Base-by-base conservation (phyloP, 1,284 basidiomycete species). In the Rhodotorula glutinis region DNA sequence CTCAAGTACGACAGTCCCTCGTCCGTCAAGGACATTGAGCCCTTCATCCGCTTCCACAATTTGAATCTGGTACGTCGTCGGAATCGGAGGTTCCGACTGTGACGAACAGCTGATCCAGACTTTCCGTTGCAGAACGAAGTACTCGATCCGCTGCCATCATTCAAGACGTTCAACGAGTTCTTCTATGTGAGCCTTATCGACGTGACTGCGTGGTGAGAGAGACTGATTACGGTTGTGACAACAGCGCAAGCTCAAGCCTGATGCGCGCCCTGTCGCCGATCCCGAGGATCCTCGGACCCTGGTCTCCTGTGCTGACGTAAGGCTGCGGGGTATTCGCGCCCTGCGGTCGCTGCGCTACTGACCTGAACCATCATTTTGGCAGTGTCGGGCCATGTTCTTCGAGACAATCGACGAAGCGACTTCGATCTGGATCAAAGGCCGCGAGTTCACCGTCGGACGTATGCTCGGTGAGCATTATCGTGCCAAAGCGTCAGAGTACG, bases 301-400 rank as follows among this genome's bases (percentile, higher is more conserved):
- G 29, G 91, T 97, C 59, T 91, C 88, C 58, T 87, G 87, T 30
- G 95, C 95, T 0, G 95, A 98, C 52, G 67, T 69, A n/a, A 40
- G 69, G 43, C 7, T 44, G 41, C 17, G n/a, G n/a, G n/a, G n/a
- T n/a, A n/a, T n/a, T n/a, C n/a, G n/a, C n/a, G n/a, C n/a, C n/a
- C n/a, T n/a, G n/a, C n/a, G n/a, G n/a, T n/a, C n/a, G n/a, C n/a
- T n/a, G n/a, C n/a, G n/a, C 41, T 43, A 9, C 41, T 17, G 41
- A 43, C 41, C 41, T 43, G 41, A 43, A 43, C n/a, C n/a, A 27
- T 40, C 43, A 7, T 1, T 5, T 14, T 13, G 13, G 8, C 43
- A 69, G 81, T 97, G 92, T 77, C 87, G 95, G 33, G 85, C 97
- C 75, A 95, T 97, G 89, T 87, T 88, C 0, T 98, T 98, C 78